phyloP scores from a whole-genome alignment of 352 stramenopile genomes.

The Thraustochytrium striatum region DNA sequence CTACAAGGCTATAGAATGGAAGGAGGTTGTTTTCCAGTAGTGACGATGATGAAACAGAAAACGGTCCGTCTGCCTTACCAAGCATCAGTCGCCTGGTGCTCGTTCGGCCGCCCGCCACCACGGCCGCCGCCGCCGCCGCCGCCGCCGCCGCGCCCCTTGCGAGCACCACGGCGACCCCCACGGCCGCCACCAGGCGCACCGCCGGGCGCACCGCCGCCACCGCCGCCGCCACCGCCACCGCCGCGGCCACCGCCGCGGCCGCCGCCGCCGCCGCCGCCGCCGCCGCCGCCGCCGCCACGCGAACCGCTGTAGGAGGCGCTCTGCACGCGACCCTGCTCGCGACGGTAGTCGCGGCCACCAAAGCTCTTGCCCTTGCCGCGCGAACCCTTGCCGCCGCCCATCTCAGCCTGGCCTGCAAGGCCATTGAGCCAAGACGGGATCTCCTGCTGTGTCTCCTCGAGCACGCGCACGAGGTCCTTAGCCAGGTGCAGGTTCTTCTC shows the following conservation, averaged over 20 bases:
- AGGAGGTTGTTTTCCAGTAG: too few species aligned
- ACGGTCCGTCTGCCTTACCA: constrained; percentile 5
- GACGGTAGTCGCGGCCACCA: constrained; percentile 46
- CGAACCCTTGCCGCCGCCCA: constrained; percentile 3
- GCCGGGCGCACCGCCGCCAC: constrained; percentile 50
- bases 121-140: constrained; percentile 25
- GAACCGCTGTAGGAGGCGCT: constrained; percentile 71
- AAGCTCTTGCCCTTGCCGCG: constrained; percentile 44
- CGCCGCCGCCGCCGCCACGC: constrained; percentile 66
- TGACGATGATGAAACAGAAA: neutral
- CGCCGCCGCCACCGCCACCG: constrained; percentile 63
- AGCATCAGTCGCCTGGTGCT: too few species aligned
- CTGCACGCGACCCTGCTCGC: constrained; percentile 73
- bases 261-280: constrained; percentile 60
- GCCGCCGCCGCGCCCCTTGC: constrained; percentile 16
- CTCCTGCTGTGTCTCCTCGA: constrained; percentile 60
- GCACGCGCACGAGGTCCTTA: constrained; percentile 90
- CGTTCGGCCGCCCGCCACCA: neutral
- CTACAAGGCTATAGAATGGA: too few species aligned
- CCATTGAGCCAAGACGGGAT: constrained; percentile 48
- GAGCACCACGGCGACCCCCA: neutral
- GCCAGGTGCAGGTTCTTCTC: constrained; percentile 96
- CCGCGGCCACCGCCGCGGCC: constrained; percentile 48
- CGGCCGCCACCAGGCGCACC: constrained; percentile 19
- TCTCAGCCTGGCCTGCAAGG: constrained; percentile 64